Evolutionary conservation across 805 yeast genomes (phyloP).

Genomic region (Ascoidea asiatica): DNA sequence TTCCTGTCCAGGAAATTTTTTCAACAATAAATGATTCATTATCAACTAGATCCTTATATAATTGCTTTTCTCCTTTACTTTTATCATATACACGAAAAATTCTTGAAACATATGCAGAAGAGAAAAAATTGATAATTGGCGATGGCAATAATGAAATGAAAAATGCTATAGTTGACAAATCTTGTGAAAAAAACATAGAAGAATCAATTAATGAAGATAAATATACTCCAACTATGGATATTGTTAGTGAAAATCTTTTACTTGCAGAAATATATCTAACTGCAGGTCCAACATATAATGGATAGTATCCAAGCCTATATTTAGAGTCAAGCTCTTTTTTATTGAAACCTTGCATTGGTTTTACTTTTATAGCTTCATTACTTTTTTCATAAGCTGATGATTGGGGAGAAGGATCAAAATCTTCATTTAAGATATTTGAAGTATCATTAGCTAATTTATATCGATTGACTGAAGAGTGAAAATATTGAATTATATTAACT

Average conservation of each 20-base stretch:
- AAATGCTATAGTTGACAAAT: slow-evolving; percentile 27
- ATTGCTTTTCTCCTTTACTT: slow-evolving; percentile 37
- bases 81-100: slow-evolving; percentile 58
- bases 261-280: slow-evolving; percentile 47
- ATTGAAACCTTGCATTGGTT: slow-evolving; percentile 21
- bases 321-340: slow-evolving; percentile 30
- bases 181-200: slow-evolving; percentile 38
- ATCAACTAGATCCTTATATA: slow-evolving; percentile 40
- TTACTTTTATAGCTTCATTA: slow-evolving; percentile 7
- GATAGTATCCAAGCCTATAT: slow-evolving; percentile 41
- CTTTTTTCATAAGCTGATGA: slow-evolving; percentile 10
- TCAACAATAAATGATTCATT: slow-evolving; percentile 61
- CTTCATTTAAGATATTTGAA: not conserved
- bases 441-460: too few relatives aligned
- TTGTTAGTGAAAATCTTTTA: slow-evolving; percentile 48
- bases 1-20: slow-evolving; percentile 54
- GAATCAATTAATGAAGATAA: slow-evolving; percentile 46
- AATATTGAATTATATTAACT: too few relatives aligned
- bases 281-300: slow-evolving; percentile 54
- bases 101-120: slow-evolving; percentile 56
- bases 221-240: slow-evolving; percentile 45
- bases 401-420: slow-evolving; percentile 4
- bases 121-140: slow-evolving; percentile 42
- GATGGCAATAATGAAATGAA: slow-evolving; percentile 35
- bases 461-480: too few relatives aligned